A percentile compares a stretch with the other conserved stretches of the same genome.
phyloP scores from a whole-genome alignment of 768 basidiomycete species.

The Pleurotus sapidus region DNA sequence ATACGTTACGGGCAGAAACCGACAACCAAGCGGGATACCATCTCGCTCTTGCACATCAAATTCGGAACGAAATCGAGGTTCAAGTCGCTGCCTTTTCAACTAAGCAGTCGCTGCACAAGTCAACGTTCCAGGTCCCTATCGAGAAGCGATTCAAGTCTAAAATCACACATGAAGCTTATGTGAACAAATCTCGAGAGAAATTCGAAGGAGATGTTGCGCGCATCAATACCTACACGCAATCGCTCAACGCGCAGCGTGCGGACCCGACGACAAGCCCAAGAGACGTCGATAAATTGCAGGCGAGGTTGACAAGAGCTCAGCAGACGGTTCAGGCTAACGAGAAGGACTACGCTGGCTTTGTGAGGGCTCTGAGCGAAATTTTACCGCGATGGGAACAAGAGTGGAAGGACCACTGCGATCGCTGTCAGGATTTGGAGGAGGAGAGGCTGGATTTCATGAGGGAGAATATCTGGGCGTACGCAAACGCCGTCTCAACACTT shows the following conservation, averaged over 20 bases:
- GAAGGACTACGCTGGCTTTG: conserved; percentile 88
- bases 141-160: conserved; percentile 93
- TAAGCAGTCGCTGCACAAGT: conserved; percentile 71
- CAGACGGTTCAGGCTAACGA: conserved; percentile 91
- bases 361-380: conserved; percentile 75
- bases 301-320: conserved; percentile 85
- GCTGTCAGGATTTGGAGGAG: conserved; percentile 94
- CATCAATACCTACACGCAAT: conserved; percentile 94
- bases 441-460: conserved; percentile 91
- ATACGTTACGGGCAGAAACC: conserved; percentile 79
- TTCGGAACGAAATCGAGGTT: conserved; percentile 73
- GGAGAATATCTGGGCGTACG: conserved; percentile 93
- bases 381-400: conserved; percentile 84
- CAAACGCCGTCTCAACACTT: conserved; percentile 91
- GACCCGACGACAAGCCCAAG: conserved; percentile 43
- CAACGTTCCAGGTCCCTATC: conserved; percentile 66
- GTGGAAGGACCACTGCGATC: conserved; percentile 94
- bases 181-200: conserved; percentile 86
- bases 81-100: conserved; percentile 57
- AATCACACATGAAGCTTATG: conserved; percentile 81
- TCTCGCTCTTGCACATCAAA: conserved; percentile 66
- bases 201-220: conserved; percentile 93
- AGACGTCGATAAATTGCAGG: conserved; percentile 85
- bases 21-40: conserved; percentile 79
- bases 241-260: conserved; percentile 63